Base-by-base conservation (phyloP, 2,329 filamentous ascomycete genomes). In the Thermoascus crustaceus region DNA sequence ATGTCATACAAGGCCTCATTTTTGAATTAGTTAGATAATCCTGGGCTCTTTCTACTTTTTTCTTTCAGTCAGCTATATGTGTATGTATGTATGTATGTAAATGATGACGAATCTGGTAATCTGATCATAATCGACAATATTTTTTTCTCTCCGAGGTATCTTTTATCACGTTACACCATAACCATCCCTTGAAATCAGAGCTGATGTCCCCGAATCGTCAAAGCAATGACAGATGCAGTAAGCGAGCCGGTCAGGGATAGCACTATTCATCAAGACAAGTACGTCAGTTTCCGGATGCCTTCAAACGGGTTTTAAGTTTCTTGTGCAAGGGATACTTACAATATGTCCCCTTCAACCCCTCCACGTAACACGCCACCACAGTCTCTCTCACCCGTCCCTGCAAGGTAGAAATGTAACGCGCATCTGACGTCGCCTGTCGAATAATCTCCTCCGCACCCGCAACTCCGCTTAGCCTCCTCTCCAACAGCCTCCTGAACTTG, bases 381-480 rank as follows among this genome's bases (percentile, higher is more conserved):
- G 51, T 41, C 7, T 56, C 46, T 6, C 49, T 38, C 2, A 57
- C 13, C 7, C 30, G 36, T 1, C 54, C 55, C 2, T 30, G 42
- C 1, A 58, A 38, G 2, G 49, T 45, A 2, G 52, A 48, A n/a
- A 68, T 58, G 37, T 65, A 69, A 1, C 54, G 49, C 6, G 64
- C 61, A 32, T 64, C 58, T 0, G 57, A 58, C 18, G 61, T 53
- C 1, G 63, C 61, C 11, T 57, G 54, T 30, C 48, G 44, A 35
- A 68, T 64, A 21, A 46, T 47, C 53, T 38, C 51, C 18, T 49
- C 44, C 31, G 39, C 43, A 17, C 47, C 45, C 32, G 47, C n/a
- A n/a, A n/a, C 36, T 17, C 54, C 53, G 4, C 50, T 39, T 31
- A 71, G 33, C 34, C 53, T 49, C 0, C 39, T 35, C 7, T 49